Percentiles rank a stretch among this genome's conserved stretches.
These are phyloP conservation scores for Microdochium nivale DNA, from an alignment of 2,329 filamentous ascomycete genomes.

Conservation along the genomic window DNA sequence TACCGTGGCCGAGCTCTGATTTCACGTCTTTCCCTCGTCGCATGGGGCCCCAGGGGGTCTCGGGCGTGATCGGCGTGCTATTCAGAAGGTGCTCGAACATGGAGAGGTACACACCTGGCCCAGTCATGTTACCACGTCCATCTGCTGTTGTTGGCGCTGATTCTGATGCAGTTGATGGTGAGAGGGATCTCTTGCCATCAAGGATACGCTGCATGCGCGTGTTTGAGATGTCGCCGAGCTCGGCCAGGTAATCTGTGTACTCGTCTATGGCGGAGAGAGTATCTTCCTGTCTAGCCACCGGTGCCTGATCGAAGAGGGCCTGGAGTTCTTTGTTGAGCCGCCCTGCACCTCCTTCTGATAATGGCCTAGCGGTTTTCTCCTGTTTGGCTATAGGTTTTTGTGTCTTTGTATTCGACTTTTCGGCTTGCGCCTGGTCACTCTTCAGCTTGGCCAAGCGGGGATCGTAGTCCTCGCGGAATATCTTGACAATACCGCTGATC, in stretches of 20 bases:
- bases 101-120: conserved; percentile 64
- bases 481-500: conserved; percentile 45
- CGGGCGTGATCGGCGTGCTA: conserved; percentile 59
- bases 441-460: neutral
- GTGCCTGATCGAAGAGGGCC: conserved; percentile 35
- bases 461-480: conserved; percentile 35
- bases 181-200: conserved; percentile 14
- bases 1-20: neutral
- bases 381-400: neutral
- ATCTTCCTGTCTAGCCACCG: conserved; percentile 30
- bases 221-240: conserved; percentile 44
- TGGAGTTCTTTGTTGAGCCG: conserved; percentile 31
- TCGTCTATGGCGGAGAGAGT: conserved; percentile 47
- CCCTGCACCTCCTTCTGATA: conserved; percentile 4
- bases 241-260: conserved; percentile 51
- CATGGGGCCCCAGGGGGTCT: conserved; percentile 38
- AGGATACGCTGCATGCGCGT: conserved; percentile 50
- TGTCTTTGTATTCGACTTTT: neutral
- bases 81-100: conserved; percentile 67
- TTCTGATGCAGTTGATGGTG: conserved; percentile 3
- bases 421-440: no score
- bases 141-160: conserved; percentile 7
- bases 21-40: conserved; percentile 44
- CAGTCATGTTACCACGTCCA: conserved; percentile 31
- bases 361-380: conserved; percentile 15